Percentiles rank a stretch among this genome's conserved stretches.
phyloP scores from a whole-genome alignment of 2,329 filamentous ascomycete species.

The Pseudopyricularia cyperi region DNA sequence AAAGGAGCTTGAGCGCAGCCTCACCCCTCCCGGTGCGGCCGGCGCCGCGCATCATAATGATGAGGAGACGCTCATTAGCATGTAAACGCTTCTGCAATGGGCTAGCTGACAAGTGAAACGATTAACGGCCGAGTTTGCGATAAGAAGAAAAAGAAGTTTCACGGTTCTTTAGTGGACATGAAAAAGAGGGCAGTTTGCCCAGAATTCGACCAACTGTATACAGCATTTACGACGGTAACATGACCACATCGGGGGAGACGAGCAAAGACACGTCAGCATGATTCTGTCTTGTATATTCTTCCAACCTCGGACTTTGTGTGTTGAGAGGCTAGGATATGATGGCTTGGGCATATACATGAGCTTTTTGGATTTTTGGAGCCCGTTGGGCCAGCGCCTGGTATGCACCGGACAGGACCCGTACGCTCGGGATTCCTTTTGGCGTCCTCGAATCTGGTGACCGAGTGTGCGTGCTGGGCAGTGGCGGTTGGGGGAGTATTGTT shows the following conservation, averaged over 20 bases:
- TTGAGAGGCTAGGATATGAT: neutral
- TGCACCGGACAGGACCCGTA: neutral
- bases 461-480: neutral
- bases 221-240: neutral
- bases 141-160: no score
- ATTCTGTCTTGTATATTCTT: neutral
- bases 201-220: neutral
- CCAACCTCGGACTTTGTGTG: neutral
- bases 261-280: neutral
- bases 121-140: neutral
- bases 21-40: constrained; percentile 35
- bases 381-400: no score
- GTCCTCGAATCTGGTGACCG: neutral
- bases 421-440: neutral
- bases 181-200: neutral
- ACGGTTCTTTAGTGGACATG: neutral
- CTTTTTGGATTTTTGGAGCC: no score
- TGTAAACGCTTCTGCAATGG: neutral
- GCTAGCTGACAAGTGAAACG: neutral
- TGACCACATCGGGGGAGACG: neutral
- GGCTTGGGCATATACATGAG: no score
- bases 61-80: neutral
- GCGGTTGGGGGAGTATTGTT: neutral
- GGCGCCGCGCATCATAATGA: neutral
- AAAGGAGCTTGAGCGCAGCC: constrained; percentile 79